Percentiles rank a stretch among this genome's conserved stretches.
These are phyloP conservation scores for Lepiota brunneoincarnata DNA, from an alignment of 768 basidiomycete genomes.

Conservation along the genomic window DNA sequence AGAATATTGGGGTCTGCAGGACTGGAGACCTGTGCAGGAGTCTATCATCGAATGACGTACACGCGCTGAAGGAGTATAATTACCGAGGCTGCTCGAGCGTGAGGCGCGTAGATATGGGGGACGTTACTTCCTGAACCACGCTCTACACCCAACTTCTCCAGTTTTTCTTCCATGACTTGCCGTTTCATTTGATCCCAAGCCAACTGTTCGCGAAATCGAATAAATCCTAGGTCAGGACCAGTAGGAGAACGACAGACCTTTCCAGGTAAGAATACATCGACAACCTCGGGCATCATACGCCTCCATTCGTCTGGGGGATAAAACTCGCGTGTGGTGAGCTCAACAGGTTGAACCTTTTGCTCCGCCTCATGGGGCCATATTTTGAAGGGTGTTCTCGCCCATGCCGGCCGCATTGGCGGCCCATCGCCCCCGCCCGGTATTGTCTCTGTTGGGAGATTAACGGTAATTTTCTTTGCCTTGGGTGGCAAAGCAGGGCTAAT, in stretches of 20 bases:
- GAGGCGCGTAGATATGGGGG: conserved; percentile 68
- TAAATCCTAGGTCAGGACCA: conserved; percentile 13
- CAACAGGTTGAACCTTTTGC: conserved; percentile 21
- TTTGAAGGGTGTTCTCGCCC: conserved; percentile 61
- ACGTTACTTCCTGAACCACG: conserved; percentile 52
- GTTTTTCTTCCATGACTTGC: conserved; percentile 74
- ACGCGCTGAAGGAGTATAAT: conserved; percentile 32
- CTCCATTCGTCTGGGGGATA: conserved; percentile 70
- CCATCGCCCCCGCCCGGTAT: conserved; percentile 37
- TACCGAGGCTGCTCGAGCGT: conserved; percentile 83
- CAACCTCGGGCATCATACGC: conserved; percentile 52
- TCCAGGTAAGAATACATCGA: conserved; percentile 83
- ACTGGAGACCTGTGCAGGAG: conserved; percentile 69
- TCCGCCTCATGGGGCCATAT: conserved; percentile 18
- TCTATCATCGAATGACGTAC: conserved; percentile 12
- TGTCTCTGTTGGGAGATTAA: conserved; percentile 76
- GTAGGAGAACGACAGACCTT: conserved; percentile 44
- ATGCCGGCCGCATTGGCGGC: conserved; percentile 43
- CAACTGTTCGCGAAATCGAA: conserved; percentile 35
- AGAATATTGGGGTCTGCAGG: conserved; percentile 84
- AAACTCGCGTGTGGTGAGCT: conserved; percentile 44
- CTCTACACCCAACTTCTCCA: conserved; percentile 79
- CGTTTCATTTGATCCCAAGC: conserved; percentile 76
- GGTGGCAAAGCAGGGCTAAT: conserved; percentile 29
- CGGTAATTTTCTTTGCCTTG: conserved; percentile 64